Conservation (phyloP, 805 yeast genomes). For the Suhomyces xylopsoci region DNA sequence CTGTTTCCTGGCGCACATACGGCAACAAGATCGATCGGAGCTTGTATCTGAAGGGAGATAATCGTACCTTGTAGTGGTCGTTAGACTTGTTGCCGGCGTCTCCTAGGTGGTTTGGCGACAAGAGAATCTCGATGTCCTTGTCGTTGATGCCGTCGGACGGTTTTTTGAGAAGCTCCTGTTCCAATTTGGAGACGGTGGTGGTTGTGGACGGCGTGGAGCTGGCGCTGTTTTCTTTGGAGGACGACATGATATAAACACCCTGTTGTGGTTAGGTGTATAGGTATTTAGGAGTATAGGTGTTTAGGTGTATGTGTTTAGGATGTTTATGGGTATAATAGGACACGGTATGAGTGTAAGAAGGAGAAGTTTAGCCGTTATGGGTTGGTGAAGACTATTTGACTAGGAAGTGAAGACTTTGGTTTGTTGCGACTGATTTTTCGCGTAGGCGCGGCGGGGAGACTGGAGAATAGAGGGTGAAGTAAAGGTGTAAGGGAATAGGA, state of each 20-base stretch:
- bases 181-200: slow-evolving; percentile 4
- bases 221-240: background rate
- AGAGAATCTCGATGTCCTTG: slow-evolving; percentile 11
- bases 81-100: slow-evolving; percentile 78
- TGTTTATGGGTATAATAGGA: background rate
- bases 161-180: slow-evolving; percentile 3
- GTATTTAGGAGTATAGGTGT: too few relatives aligned
- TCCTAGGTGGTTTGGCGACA: slow-evolving; percentile 12
- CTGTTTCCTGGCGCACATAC: slow-evolving; percentile 62
- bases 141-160: slow-evolving; percentile 8
- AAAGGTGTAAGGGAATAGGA: too few relatives aligned
- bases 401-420: too few relatives aligned
- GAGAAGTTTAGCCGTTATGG: background rate
- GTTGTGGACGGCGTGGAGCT: slow-evolving; percentile 1
- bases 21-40: slow-evolving; percentile 56
- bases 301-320: background rate
- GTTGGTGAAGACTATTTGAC: too few relatives aligned
- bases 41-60: slow-evolving; percentile 54
- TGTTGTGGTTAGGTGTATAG: background rate
- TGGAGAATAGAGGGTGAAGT: background rate
- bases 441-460: background rate
- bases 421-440: background rate
- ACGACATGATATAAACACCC: background rate
- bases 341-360: background rate
- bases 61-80: slow-evolving; percentile 58